Percentiles rank a stretch among this genome's conserved stretches.
These are phyloP conservation scores for Microcyclospora tardicrescens DNA, from an alignment of 2,329 filamentous ascomycete genomes.

Conservation along the genomic window DNA sequence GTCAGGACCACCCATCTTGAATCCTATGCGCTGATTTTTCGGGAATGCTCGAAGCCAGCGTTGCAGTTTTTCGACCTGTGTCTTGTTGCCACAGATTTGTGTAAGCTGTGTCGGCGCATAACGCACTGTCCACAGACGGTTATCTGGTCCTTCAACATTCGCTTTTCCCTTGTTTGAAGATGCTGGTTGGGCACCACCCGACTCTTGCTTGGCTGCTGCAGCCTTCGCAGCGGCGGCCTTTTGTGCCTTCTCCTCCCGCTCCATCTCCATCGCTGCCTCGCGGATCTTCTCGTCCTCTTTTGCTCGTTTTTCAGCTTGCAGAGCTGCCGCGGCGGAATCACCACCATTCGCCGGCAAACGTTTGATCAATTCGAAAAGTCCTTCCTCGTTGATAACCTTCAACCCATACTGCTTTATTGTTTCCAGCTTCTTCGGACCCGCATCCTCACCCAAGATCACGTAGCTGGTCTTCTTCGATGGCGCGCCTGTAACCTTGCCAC, in stretches of 20 bases:
- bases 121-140: constrained; percentile 82
- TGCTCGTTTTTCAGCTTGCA: constrained; percentile 70
- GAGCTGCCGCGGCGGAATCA: constrained; percentile 73
- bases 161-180: constrained; percentile 23
- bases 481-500: constrained; percentile 72
- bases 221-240: constrained; percentile 32
- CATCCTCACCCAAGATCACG: constrained; percentile 80
- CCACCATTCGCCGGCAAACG: constrained; percentile 75
- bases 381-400: constrained; percentile 89
- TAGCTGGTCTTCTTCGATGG: constrained; percentile 92
- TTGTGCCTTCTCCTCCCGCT: constrained; percentile 52
- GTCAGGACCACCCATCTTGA: constrained; percentile 71
- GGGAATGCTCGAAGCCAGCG: constrained; percentile 75
- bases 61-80: constrained; percentile 76
- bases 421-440: constrained; percentile 80
- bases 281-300: constrained; percentile 73
- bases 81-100: constrained; percentile 94
- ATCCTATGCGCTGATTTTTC: constrained; percentile 64
- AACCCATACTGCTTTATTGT: constrained; percentile 70
- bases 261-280: constrained; percentile 72
- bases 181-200: constrained; percentile 29
- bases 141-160: constrained; percentile 34
- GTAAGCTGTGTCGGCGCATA: constrained; percentile 76
- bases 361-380: constrained; percentile 74
- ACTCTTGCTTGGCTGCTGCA: constrained; percentile 11